Evolutionary conservation across 345 rosid species (phyloP), one percentile per base, ranked within the genome.

Genomic region (Citrus medica): DNA sequence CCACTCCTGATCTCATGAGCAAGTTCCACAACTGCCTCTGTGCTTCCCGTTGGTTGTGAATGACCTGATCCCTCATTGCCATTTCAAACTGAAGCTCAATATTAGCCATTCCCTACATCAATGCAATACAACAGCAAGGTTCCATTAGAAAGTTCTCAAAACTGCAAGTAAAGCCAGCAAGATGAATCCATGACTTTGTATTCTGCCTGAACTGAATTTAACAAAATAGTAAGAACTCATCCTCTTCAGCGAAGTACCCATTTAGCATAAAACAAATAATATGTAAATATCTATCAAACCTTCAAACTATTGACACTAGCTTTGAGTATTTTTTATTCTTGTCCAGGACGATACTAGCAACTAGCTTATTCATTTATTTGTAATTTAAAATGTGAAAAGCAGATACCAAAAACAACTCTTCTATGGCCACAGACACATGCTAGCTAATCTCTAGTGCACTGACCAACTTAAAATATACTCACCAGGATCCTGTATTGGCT

Each of bases 31-130:
- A 84, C 66, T 92, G 91, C 80, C 86, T 87, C 76, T 91, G 98
- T 33, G 91, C 94, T 86, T 90, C 94, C 60, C 92, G 89, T 83
- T 93, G 98, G 79, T 86, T 91, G 84, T 93, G 94, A 83, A 95
- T 95, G 73, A 95, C 87, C 85, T 95, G 94, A 85, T 95, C 97
- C 84, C 99, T 92, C 94, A 90, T 90, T 56, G 99, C 99, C 90
- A 95, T 89, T 89, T 93, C 97, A 7, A 93, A 91, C 88, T 91
- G 98, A 86, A 95, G 99, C 88, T 93, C 97, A 1, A 91, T 86
- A 71, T 95, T 95, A 30, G 93, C 87, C 98, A 95, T 95, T 72
- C 95, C 96, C 99, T 95, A 76, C 19, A 77, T 64, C 74, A 73
- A 58, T 63, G 69, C 58, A 69, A 74, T 56, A 76, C 63, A 80